Evolutionary conservation across 768 basidiomycete species (phyloP), one percentile per base, ranked within the genome.

Genomic region (Royoungia palumana): DNA sequence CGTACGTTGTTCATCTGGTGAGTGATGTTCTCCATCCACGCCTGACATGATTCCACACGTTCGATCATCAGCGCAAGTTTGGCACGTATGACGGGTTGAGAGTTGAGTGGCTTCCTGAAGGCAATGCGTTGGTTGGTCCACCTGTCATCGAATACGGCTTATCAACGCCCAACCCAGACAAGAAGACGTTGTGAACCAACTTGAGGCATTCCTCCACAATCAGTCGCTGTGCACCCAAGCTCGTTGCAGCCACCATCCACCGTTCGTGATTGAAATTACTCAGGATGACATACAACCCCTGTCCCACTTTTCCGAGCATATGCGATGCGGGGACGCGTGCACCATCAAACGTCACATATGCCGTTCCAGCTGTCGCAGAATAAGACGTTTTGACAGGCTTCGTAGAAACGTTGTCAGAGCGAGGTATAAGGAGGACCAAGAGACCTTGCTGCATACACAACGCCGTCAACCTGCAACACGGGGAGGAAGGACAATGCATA

Each of bases 381-480:
- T 98, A 98, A 1, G 88, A 80, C 0, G 94, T 97, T 72, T 93
- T 94, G 70, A 98, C 88, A 20, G 83, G 82, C 61, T 87, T 92
- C 6, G 94, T 96, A 44, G 83, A 80, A 48, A 97, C 78, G 5
- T 78, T 80, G 36, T 84, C 80, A 13, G 77, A 78, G 39, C 90
- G 79, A 34, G 82, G 80, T 49, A 93, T 80, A 34, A 92, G 75
- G 35, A 93, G 79, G 41, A 89, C 87, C 14, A 84, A 80, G 54
- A 84, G 86, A 17, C 88, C 88, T 38, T 76, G 76, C 82, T 87
- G 47, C 35, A 6, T 43, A 51, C 13, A 36, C 25, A 17, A 1
- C 27, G 34, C 11, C 9, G 35, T 59, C 38, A 64, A 42, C 22
- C 38, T 19, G 22, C 38, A 4, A 39, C 14, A 36, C 8, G 6